Percentiles rank a stretch among this genome's conserved stretches.
phyloP scores from a whole-genome alignment of 176 grass and related monocot species.

The Otatea glauca region DNA sequence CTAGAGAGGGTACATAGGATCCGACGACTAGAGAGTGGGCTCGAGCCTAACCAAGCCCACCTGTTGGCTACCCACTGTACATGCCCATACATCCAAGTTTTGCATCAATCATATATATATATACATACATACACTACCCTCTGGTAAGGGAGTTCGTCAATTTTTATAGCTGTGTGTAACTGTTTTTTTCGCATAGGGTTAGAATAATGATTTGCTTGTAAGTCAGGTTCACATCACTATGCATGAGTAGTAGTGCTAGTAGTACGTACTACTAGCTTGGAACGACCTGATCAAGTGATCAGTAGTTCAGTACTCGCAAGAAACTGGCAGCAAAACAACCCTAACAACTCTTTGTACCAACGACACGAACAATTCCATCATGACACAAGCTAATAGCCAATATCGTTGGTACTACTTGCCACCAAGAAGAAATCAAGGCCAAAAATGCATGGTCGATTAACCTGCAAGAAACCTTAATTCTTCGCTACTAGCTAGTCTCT shows the following conservation, averaged over 20 bases:
- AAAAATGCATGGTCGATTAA: neutral
- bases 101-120: slow-evolving; percentile 43
- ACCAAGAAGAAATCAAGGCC: slow-evolving; percentile 23
- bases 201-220: no score
- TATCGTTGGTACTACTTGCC: slow-evolving; percentile 31
- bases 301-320: slow-evolving; percentile 41
- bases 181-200: no score
- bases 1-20: no score
- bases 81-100: slow-evolving; percentile 19
- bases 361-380: slow-evolving; percentile 42
- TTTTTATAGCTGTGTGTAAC: no score
- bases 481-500: neutral
- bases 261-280: slow-evolving; percentile 36
- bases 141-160: neutral
- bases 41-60: no score
- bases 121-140: neutral
- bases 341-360: slow-evolving; percentile 55
- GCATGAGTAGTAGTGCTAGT: slow-evolving; percentile 12
- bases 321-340: slow-evolving; percentile 48
- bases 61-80: no score
- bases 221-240: slow-evolving; percentile 46
- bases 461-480: slow-evolving; percentile 15
- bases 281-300: slow-evolving; percentile 44
- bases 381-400: slow-evolving; percentile 33
- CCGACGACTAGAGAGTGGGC: no score